phyloP scores from a whole-genome alignment of 768 basidiomycete species.

The Leccinum sublutescens region DNA sequence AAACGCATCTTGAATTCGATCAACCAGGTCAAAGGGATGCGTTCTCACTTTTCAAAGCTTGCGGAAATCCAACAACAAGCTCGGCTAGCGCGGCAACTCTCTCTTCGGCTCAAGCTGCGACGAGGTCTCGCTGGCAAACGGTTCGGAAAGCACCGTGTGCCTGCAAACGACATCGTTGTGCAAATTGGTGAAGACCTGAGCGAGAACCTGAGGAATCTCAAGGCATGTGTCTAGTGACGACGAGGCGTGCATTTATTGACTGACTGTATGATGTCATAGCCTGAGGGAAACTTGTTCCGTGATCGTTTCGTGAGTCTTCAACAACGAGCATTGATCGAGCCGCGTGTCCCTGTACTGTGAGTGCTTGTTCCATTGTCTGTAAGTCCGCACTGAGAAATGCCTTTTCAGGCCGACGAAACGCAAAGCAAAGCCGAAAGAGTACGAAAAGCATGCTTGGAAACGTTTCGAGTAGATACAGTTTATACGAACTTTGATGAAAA shows the following conservation, averaged over 20 bases:
- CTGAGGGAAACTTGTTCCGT: conserved; percentile 90
- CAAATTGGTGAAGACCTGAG: conserved; percentile 89
- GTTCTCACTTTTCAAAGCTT: conserved; percentile 40
- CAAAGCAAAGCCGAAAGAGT: conserved; percentile 54
- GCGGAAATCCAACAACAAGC: conserved; percentile 39
- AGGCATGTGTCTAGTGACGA: conserved; percentile 48
- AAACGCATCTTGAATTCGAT: conserved; percentile 65
- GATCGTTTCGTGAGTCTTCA: conserved; percentile 88
- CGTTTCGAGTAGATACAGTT: conserved; percentile 49
- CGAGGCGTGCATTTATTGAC: neutral
- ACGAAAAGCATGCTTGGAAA: conserved; percentile 82
- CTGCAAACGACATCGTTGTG: conserved; percentile 68
- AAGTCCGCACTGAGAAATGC: neutral
- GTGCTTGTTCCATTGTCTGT: conserved; percentile 15
- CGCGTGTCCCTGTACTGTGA: conserved; percentile 76
- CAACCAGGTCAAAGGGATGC: conserved; percentile 51
- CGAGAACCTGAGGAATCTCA: conserved; percentile 79
- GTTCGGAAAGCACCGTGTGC: conserved; percentile 79
- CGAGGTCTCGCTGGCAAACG: conserved; percentile 70
- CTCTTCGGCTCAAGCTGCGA: conserved; percentile 49
- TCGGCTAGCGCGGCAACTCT: conserved; percentile 38
- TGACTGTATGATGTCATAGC: conserved; percentile 42
- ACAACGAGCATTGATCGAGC: conserved; percentile 84
- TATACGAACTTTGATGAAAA: neutral
- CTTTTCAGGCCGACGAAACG: conserved; percentile 26